Conservation (phyloP, 192 early-diverging fungal genomes). For the Pecoramyces ruminantium region DNA sequence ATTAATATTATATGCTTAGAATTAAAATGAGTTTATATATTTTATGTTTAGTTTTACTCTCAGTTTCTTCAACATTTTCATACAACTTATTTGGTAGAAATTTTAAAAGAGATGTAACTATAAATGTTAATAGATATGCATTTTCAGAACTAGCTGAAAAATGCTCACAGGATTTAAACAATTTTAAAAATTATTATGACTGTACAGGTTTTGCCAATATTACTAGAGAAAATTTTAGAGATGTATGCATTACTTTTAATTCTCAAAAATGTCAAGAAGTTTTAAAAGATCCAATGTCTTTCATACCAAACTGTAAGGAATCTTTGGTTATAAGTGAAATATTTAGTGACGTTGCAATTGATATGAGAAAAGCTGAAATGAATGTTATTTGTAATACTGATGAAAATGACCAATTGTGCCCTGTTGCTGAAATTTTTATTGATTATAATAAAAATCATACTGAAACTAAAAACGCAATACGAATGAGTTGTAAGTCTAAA, state of each 20-base stretch:
- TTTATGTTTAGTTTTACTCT: not conserved
- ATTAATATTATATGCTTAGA: no score
- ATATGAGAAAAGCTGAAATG: not conserved
- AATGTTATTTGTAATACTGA: not conserved
- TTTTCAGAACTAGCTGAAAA: not conserved
- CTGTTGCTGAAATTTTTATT: not conserved
- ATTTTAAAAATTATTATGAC: not conserved
- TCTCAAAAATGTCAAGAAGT: not conserved
- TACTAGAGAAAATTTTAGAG: not conserved
- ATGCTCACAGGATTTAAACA: not conserved
- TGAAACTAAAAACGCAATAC: not conserved
- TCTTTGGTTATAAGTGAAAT: not conserved
- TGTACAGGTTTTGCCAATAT: not conserved
- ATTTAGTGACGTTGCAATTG: not conserved
- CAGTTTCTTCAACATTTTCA: not conserved
- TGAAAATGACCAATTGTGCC: not conserved
- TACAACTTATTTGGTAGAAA: not conserved
- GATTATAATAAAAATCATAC: not conserved
- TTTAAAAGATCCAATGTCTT: not conserved
- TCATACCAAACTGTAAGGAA: not conserved
- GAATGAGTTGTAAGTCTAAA: not conserved
- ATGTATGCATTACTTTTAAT: not conserved
- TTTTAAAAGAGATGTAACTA: not conserved
- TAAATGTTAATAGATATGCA: not conserved
- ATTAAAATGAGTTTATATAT: not conserved